Evolutionary conservation across 2,329 filamentous ascomycete species (phyloP).

Genomic region (Malbranchea cinnamomea): DNA sequence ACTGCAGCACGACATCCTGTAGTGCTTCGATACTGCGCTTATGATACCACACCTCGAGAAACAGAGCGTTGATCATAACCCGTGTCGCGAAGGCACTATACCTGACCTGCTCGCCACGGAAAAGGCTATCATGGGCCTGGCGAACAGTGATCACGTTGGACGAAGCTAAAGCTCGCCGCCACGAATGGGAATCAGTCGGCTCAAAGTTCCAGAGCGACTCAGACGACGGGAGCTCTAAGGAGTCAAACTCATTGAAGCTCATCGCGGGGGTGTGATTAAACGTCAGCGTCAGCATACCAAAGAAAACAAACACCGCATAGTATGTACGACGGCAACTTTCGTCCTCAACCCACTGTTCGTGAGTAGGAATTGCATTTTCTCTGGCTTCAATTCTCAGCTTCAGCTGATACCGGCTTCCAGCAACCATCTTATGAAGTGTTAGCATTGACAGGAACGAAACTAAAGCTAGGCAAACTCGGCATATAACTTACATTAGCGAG

Average conservation of each 20-base stretch:
- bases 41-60: conserved; percentile 97
- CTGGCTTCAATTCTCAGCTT: conserved; percentile 86
- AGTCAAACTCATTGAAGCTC: conserved; percentile 96
- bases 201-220: conserved; percentile 90
- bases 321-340: conserved; percentile 94
- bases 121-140: conserved; percentile 86
- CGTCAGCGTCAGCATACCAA: conserved; percentile 81
- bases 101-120: conserved; percentile 76
- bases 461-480: too few species aligned
- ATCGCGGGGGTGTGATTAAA: conserved; percentile 98
- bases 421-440: conserved; percentile 56
- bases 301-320: conserved; percentile 98
- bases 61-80: conserved; percentile 97
- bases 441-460: conserved; percentile 9
- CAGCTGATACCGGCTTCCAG: conserved; percentile 88
- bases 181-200: conserved; percentile 60
- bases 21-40: conserved; percentile 96
- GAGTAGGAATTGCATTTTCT: conserved; percentile 57
- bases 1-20: conserved; percentile 94
- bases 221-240: conserved; percentile 78
- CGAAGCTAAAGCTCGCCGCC: conserved; percentile 61
- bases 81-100: conserved; percentile 96
- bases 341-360: conserved; percentile 89
- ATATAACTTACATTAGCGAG: conserved; percentile 57
- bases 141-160: conserved; percentile 73